Evolutionary conservation across 768 basidiomycete species (phyloP).

Genomic region (Multifurca ochricompacta): DNA sequence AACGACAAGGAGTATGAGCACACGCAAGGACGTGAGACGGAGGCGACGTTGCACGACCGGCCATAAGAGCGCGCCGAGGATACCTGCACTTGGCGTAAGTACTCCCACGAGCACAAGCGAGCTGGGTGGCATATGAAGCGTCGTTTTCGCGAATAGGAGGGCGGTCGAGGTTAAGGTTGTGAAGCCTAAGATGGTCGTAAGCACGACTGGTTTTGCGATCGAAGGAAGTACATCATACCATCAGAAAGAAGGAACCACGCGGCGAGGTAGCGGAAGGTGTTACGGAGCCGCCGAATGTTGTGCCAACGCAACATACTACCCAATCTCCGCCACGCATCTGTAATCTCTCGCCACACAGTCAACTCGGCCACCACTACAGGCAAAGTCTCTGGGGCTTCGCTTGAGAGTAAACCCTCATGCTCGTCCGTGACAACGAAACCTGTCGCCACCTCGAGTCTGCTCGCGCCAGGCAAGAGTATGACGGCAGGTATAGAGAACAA

Average conservation of each 20-base stretch:
- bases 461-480: constrained; percentile 54
- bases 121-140: constrained; percentile 70
- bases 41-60: constrained; percentile 61
- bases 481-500: constrained; percentile 73
- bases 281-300: constrained; percentile 65
- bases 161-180: constrained; percentile 91
- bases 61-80: constrained; percentile 77
- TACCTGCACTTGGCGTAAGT: constrained; percentile 70
- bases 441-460: constrained; percentile 18
- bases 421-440: constrained; percentile 8
- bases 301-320: constrained; percentile 64
- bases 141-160: constrained; percentile 86
- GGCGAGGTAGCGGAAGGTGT: constrained; percentile 83
- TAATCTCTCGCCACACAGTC: constrained; percentile 46
- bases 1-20: constrained; percentile 60
- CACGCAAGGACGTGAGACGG: constrained; percentile 56
- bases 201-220: neutral
- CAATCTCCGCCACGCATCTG: constrained; percentile 67
- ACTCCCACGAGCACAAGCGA: constrained; percentile 74
- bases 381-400: neutral
- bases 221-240: constrained; percentile 37
- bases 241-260: constrained; percentile 96
- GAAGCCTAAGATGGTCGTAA: constrained; percentile 48
- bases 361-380: constrained; percentile 26
- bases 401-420: constrained; percentile 14